These are phyloP conservation scores for Umbilicaria muhlenbergii DNA, from an alignment of 495 filamentous ascomycete species.

Conservation along the genomic window DNA sequence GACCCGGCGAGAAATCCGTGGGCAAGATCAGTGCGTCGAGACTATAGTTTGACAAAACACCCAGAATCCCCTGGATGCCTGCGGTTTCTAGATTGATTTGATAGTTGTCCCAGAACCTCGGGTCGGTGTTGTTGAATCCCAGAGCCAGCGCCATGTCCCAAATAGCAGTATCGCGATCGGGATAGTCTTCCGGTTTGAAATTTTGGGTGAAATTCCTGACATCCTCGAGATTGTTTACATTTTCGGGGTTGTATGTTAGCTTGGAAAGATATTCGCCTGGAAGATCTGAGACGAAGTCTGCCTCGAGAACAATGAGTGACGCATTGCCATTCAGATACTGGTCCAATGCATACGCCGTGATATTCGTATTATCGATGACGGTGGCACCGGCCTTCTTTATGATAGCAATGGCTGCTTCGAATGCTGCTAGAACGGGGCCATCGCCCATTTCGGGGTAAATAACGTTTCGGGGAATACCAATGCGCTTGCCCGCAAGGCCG, in stretches of 20 bases:
- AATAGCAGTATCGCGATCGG: slow-evolving; percentile 27
- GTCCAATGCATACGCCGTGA: slow-evolving; percentile 30
- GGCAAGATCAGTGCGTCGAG: slow-evolving; percentile 37
- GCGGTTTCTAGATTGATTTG: slow-evolving; percentile 29
- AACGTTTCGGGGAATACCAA: slow-evolving; percentile 37
- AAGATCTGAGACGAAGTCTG: slow-evolving; percentile 30
- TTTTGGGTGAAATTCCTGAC: slow-evolving; percentile 29
- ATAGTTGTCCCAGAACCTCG: slow-evolving; percentile 26
- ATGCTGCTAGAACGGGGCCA: slow-evolving; percentile 23
- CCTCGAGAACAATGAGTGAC: slow-evolving; percentile 19
- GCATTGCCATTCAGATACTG: slow-evolving; percentile 20
- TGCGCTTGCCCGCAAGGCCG: slow-evolving; percentile 30
- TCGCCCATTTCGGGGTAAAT: slow-evolving; percentile 13
- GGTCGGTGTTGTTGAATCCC: slow-evolving; percentile 24
- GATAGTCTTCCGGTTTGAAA: slow-evolving; percentile 30
- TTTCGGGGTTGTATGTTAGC: slow-evolving; percentile 30
- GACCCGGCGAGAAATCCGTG: slow-evolving; percentile 22
- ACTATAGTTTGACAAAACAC: slow-evolving; percentile 27
- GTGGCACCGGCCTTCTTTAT: slow-evolving; percentile 32
- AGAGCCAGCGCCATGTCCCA: slow-evolving; percentile 29
- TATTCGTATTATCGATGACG: slow-evolving; percentile 36
- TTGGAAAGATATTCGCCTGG: slow-evolving; percentile 26
- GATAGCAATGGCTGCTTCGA: slow-evolving; percentile 26
- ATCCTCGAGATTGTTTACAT: slow-evolving; percentile 24
- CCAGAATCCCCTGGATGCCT: slow-evolving; percentile 32